These are phyloP conservation scores for Ascochyta clinopodiicola DNA, from an alignment of 2,329 filamentous ascomycete species.

Conservation along the genomic window DNA sequence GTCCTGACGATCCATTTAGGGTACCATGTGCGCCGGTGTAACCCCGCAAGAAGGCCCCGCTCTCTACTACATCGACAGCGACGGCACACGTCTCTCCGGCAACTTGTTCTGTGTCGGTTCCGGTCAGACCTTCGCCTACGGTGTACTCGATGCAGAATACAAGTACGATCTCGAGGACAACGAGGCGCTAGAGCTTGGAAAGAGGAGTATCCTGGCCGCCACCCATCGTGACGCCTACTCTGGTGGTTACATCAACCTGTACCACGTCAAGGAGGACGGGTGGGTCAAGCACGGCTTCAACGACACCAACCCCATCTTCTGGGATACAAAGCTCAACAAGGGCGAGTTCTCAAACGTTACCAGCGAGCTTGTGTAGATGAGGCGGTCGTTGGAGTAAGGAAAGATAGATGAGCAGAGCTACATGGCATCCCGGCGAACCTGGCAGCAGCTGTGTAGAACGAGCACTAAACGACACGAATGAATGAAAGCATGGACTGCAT, in stretches of 20 bases:
- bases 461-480: slow-evolving; percentile 17
- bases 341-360: slow-evolving; percentile 98
- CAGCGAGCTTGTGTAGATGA: slow-evolving; percentile 67
- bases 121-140: slow-evolving; percentile 98
- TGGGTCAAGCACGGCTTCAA: slow-evolving; percentile 99
- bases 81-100: slow-evolving; percentile 88
- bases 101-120: slow-evolving; percentile 99
- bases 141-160: slow-evolving; percentile 96
- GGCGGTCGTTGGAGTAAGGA: background rate
- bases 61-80: slow-evolving; percentile 98
- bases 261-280: slow-evolving; percentile 98
- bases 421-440: background rate
- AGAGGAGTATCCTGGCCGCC: slow-evolving; percentile 90
- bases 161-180: slow-evolving; percentile 84
- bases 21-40: slow-evolving; percentile 98
- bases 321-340: slow-evolving; percentile 98
- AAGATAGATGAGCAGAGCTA: background rate
- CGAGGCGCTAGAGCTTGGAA: slow-evolving; percentile 88
- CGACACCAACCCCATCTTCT: slow-evolving; percentile 99
- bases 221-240: slow-evolving; percentile 99
- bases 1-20: slow-evolving; percentile 49
- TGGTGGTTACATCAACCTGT: slow-evolving; percentile 97
- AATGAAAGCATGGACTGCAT: slow-evolving; percentile 10
- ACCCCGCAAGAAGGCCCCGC: slow-evolving; percentile 94
- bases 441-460: slow-evolving; percentile 3